phyloP scores from a whole-genome alignment of 768 basidiomycete genomes.

The Mycena pura region DNA sequence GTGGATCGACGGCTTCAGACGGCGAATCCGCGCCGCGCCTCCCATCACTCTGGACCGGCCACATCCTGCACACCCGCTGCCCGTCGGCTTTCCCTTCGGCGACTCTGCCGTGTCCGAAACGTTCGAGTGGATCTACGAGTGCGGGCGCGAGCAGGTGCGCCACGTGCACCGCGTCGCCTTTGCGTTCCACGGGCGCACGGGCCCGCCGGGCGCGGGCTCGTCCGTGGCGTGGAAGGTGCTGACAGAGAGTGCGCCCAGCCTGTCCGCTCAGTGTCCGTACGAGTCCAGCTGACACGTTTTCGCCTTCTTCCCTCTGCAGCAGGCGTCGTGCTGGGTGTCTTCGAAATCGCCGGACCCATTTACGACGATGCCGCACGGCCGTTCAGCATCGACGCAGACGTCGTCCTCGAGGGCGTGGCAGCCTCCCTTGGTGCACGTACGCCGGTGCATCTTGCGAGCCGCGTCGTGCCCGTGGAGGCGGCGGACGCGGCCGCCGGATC shows the following conservation, averaged over 20 bases:
- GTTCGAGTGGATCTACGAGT: slow-evolving; percentile 19
- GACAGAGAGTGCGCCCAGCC: background rate
- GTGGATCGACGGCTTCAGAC: slow-evolving; percentile 11
- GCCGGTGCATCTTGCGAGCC: slow-evolving; percentile 12
- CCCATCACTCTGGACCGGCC: background rate
- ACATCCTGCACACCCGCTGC: background rate
- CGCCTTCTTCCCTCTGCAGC: background rate
- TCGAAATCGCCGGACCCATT: slow-evolving; percentile 13
- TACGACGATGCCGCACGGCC: background rate
- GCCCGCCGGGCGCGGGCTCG: slow-evolving; percentile 3
- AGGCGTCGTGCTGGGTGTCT: background rate
- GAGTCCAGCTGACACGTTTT: background rate
- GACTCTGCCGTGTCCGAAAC: background rate
- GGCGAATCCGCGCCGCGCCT: background rate
- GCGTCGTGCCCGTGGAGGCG: background rate
- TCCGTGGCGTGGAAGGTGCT: slow-evolving; percentile 15
- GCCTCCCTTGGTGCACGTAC: slow-evolving; percentile 1
- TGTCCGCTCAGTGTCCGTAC: background rate
- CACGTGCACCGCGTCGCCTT: slow-evolving; percentile 7
- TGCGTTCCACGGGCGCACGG: slow-evolving; percentile 2
- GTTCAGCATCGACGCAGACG: slow-evolving; percentile 10
- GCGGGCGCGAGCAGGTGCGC: background rate
- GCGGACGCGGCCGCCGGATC: too few species aligned
- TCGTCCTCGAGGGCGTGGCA: slow-evolving; percentile 14
- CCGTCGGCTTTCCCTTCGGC: slow-evolving; percentile 15